A percentile compares a stretch with the other conserved stretches of the same genome.
Conservation (phyloP, 176 grass and related monocot species). For the Alloteropsis semialata region DNA sequence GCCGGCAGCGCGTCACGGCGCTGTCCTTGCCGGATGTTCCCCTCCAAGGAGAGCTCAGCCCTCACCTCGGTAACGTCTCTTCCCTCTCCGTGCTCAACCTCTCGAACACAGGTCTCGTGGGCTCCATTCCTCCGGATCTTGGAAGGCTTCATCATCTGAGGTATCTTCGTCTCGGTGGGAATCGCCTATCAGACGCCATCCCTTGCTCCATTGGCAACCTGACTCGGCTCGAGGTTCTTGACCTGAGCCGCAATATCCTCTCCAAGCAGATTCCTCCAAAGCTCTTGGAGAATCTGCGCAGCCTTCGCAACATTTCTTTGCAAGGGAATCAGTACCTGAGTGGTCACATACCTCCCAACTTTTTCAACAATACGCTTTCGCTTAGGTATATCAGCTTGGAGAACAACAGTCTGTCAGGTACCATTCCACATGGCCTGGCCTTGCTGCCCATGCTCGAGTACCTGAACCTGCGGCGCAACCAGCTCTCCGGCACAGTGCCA, state of each 20-base stretch:
- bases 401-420: not conserved
- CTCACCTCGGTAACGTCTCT: not conserved
- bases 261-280: not conserved
- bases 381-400: not conserved
- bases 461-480: no score
- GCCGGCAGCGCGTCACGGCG: no score
- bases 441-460: no score
- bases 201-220: constrained; percentile 6
- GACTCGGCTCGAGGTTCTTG: not conserved
- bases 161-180: not conserved
- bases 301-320: not conserved
- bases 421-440: no score
- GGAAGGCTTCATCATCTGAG: not conserved
- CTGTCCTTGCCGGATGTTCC: no score
- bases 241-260: not conserved
- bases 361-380: not conserved
- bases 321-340: no score
- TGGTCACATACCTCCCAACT: not conserved
- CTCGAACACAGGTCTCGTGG: not conserved
- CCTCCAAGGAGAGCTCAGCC: not conserved
- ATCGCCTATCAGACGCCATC: not conserved
- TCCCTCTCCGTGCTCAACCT: constrained; percentile 17
- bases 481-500: no score
- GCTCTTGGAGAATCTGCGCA: not conserved
- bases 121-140: not conserved